phyloP scores from a whole-genome alignment of 2,329 filamentous ascomycete species.

The Pseudohalonectria lignicola region DNA sequence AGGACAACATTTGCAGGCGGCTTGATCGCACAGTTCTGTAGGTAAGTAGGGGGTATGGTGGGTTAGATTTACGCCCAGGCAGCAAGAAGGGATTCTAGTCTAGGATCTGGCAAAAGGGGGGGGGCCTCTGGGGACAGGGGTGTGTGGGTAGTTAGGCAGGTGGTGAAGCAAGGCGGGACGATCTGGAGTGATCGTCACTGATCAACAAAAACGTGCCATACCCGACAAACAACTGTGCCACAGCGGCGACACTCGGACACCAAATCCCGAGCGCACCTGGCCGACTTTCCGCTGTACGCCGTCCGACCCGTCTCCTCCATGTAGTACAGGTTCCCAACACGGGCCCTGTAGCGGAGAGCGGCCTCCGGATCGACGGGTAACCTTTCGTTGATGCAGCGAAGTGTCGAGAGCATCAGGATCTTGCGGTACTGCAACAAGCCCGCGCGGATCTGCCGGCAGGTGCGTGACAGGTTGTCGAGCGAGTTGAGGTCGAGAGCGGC shows the following conservation, averaged over 20 bases:
- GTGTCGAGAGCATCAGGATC: slow-evolving; percentile 61
- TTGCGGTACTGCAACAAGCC: slow-evolving; percentile 70
- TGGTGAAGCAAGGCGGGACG: background rate
- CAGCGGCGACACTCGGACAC: slow-evolving; percentile 76
- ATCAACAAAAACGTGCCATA: too few relatives aligned
- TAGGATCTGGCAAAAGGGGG: too few relatives aligned
- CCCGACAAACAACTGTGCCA: slow-evolving; percentile 67
- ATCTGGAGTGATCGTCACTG: slow-evolving; percentile 4
- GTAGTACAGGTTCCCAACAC: slow-evolving; percentile 47
- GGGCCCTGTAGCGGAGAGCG: slow-evolving; percentile 44
- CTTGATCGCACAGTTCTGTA: slow-evolving; percentile 86
- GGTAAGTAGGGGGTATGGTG: too few relatives aligned
- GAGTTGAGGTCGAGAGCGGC: slow-evolving; percentile 76
- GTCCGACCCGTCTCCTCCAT: slow-evolving; percentile 38
- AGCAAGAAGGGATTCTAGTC: too few relatives aligned
- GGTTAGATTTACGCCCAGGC: too few relatives aligned
- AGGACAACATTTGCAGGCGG: slow-evolving; percentile 58
- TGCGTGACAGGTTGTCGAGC: slow-evolving; percentile 70
- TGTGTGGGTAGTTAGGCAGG: too few relatives aligned
- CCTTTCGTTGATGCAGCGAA: slow-evolving; percentile 69
- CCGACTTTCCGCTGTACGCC: slow-evolving; percentile 52
- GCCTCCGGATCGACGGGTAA: slow-evolving; percentile 42
- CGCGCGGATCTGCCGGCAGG: slow-evolving; percentile 68
- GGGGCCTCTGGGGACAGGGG: too few relatives aligned
- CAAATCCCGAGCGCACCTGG: slow-evolving; percentile 76